Evolutionary conservation across 2,329 filamentous ascomycete genomes (phyloP).

Genomic region (Ceratocystis lukuohia): DNA sequence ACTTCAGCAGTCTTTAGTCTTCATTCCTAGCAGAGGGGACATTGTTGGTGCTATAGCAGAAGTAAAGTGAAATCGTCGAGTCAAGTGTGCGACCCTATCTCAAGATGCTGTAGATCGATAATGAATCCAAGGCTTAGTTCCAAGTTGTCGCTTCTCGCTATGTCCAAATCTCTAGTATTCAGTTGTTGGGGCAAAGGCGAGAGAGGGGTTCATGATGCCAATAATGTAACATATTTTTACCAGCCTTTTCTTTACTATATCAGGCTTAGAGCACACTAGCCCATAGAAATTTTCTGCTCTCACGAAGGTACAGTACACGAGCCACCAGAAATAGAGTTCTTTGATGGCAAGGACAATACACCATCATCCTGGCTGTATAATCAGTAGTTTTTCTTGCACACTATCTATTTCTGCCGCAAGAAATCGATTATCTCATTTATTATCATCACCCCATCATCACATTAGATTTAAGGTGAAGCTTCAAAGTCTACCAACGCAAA

Average conservation of each 20-base stretch:
- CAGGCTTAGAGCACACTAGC: background rate
- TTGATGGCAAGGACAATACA: background rate
- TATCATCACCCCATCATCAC: background rate
- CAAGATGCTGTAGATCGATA: background rate
- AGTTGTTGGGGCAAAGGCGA: no score
- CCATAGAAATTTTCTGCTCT: background rate
- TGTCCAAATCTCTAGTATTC: background rate
- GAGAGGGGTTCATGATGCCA: background rate
- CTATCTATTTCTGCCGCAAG: no score
- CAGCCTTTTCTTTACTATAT: background rate
- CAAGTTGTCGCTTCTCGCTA: background rate
- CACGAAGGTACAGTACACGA: background rate
- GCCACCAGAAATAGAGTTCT: background rate
- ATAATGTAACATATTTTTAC: background rate
- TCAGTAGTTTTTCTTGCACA: background rate
- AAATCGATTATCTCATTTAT: no score
- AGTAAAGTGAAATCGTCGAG: background rate
- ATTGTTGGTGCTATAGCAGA: background rate
- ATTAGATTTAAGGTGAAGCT: background rate
- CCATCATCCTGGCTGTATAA: background rate
- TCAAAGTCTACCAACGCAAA: background rate
- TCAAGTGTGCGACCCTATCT: background rate
- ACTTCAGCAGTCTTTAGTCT: background rate
- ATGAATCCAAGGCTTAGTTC: background rate
- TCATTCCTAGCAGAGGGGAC: background rate